A percentile compares a stretch with the other conserved stretches of the same genome.
Evolutionary conservation across 306 rosid genomes (phyloP).

Genomic region (Cicer yamashitae): DNA sequence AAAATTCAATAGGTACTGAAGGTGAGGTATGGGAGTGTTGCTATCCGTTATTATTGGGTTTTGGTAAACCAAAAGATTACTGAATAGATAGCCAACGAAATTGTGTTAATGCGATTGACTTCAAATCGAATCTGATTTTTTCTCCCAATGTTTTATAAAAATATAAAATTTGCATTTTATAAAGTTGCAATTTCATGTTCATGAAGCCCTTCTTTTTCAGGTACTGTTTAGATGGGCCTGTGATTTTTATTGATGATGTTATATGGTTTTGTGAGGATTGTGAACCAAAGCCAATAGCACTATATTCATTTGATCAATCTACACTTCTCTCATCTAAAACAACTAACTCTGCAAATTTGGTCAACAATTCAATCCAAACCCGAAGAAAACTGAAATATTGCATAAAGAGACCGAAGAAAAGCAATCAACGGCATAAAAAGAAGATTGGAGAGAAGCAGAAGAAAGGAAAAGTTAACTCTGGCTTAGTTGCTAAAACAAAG

Average conservation of each 20-base stretch:
- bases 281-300: slow-evolving; percentile 43
- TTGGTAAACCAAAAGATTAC: slow-evolving; percentile 21
- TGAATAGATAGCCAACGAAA: not conserved
- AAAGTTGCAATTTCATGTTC: slow-evolving; percentile 14
- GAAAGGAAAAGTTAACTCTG: slow-evolving; percentile 25
- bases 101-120: not conserved
- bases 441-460: slow-evolving; percentile 34
- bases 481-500: slow-evolving; percentile 28
- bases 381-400: slow-evolving; percentile 6
- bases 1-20: slow-evolving; percentile 12
- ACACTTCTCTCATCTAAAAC: slow-evolving; percentile 15
- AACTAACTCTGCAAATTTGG: slow-evolving; percentile 8
- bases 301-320: slow-evolving; percentile 34
- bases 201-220: slow-evolving; percentile 44
- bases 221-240: slow-evolving; percentile 66
- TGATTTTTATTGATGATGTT: slow-evolving; percentile 44
- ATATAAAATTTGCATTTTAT: slow-evolving; percentile 15
- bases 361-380: slow-evolving; percentile 28
- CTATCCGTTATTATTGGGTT: not conserved
- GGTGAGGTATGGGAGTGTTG: slow-evolving; percentile 4
- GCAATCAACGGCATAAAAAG: not conserved
- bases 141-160: not conserved
- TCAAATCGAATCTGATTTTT: slow-evolving; percentile 1
- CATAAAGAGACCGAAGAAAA: slow-evolving; percentile 14
- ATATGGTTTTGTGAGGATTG: slow-evolving; percentile 86